Base-by-base conservation (phyloP, 306 rosid species). In the Ormosia semicastrata region DNA sequence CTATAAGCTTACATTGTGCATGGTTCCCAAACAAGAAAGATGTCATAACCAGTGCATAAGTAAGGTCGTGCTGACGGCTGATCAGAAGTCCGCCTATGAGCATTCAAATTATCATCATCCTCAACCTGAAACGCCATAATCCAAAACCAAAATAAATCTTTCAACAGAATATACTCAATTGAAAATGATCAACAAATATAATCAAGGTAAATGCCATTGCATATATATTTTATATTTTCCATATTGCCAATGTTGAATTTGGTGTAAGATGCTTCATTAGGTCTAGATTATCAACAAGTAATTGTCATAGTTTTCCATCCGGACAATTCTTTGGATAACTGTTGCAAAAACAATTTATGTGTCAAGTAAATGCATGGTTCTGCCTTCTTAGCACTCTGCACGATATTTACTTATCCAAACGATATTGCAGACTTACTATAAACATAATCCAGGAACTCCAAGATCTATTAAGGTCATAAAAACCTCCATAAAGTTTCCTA, bases 11-110 rank as follows among this genome's bases (percentile, higher is more conserved):
- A 95, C 99, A 95, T 92, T 18, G 91, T 18, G 78, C 99, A 95
- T 54, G 99, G 99, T 87, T 93, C 99, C 98, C 98, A 93, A 80
- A 81, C 96, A 82, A 95, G 94, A 85, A 86, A 93, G 83, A 93
- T 95, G 91, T 95, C 97, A 78, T 90, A 93, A 71, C 97, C 98
- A 56, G 98, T 95, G 82, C 99, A 95, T 17, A 93, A 87, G 81
- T 92, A 92, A 17, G 99, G 99, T 57, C 94, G 86, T 24, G 32
- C 83, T n/a, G 84, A 63, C 70, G 32, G 64, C 66, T 83, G 85
- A 73, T 58, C 47, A 15, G 70, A 81, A 69, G 70, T 79, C 66
- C 78, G 86, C 75, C 29, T 6, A 44, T 62, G 74, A 84, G 72
- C 17, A 72, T 88, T 85, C 79, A 57, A 50, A 56, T 81, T 87